Base-by-base conservation (phyloP, 495 filamentous ascomycete genomes). In the Penicillium subrubescens region DNA sequence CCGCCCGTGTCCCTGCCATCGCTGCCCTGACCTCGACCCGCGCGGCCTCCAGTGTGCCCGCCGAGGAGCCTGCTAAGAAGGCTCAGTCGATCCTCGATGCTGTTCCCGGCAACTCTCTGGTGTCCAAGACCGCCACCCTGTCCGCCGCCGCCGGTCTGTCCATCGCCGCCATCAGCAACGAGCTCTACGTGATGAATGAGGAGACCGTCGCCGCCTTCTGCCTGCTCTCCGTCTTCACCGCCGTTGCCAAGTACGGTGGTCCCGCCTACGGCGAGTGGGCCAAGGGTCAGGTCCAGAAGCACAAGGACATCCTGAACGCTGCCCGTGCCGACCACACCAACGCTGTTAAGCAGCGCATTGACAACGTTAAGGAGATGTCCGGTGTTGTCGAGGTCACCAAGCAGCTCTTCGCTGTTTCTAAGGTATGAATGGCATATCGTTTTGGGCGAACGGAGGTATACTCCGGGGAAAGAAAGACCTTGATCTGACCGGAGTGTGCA, bases 151-250 rank as follows among this genome's bases (percentile, higher is more conserved):
- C 96, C 75, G 94, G 92, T 83, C 75, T 94, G 65, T 93, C 92
- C 69, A 85, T 97, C 72, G 95, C 93, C 74, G 96, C 95, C 73
- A 93, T 99, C 83, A 94, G 90, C 89, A 99, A 97, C 82, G 96
- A 99, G 84, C 90, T 98, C 83, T 99, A 97, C 79, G 92, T 99
- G 77, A 84, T 99, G 79, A 99, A 98, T 82, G 94, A 98, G 84
- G 96, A 99, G 84, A 86, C 93, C 62, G 88, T 99, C 71, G 90
- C 96, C 70, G 90, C 91, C 59, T 84, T 99, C 82, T 92, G 88
- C 76, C 82, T 97, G 63, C 82, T 98, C 71, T 92, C 88, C 72
- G 89, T 97, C 64, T 97, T 96, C 88, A 90, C 81, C 71, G 92
- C 88, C 57, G 84, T 97, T 69, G 92, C 87, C 77, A 93, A 96